A percentile compares a stretch with the other conserved stretches of the same genome.
phyloP scores from a whole-genome alignment of 768 basidiomycete species.

The Suillus spraguei region DNA sequence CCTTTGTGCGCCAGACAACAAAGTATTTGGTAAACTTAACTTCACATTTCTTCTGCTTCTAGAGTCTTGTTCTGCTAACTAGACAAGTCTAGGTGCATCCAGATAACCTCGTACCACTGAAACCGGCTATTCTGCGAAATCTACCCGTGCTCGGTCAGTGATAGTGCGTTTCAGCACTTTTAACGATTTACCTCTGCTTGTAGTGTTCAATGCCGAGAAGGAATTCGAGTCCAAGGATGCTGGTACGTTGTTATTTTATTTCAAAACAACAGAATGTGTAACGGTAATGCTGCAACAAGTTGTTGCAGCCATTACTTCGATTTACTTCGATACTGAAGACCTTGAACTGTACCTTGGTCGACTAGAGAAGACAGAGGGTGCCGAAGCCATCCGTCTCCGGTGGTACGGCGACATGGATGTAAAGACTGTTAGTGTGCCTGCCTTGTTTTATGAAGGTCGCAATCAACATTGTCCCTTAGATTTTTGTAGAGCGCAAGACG shows the following conservation, averaged over 20 bases:
- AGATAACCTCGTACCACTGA: slow-evolving; percentile 92
- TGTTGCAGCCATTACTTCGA: slow-evolving; percentile 54
- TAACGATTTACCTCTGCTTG: slow-evolving; percentile 31
- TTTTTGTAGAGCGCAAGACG: slow-evolving; percentile 88
- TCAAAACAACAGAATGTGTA: not conserved
- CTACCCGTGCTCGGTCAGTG: slow-evolving; percentile 88
- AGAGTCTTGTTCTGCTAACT: slow-evolving; percentile 9
- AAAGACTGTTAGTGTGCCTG: slow-evolving; percentile 61
- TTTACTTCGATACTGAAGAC: slow-evolving; percentile 92
- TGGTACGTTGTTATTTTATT: slow-evolving; percentile 48
- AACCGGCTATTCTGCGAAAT: slow-evolving; percentile 89
- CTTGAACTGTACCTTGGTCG: slow-evolving; percentile 96
- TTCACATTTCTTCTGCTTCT: slow-evolving; percentile 29
- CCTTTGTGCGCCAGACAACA: slow-evolving; percentile 97
- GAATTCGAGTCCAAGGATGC: slow-evolving; percentile 87
- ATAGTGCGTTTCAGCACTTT: not conserved
- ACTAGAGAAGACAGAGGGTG: slow-evolving; percentile 97
- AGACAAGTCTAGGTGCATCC: slow-evolving; percentile 69
- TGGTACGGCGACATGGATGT: slow-evolving; percentile 94
- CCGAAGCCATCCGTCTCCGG: slow-evolving; percentile 92
- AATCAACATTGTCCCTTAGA: slow-evolving; percentile 49
- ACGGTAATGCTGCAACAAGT: slow-evolving; percentile 8
- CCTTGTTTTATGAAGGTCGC: not conserved
- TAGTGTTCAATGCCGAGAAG: slow-evolving; percentile 93
- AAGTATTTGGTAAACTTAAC: slow-evolving; percentile 97